These are phyloP conservation scores for Dichomitus squalens DNA, from an alignment of 1,284 basidiomycete species.

Conservation along the genomic window DNA sequence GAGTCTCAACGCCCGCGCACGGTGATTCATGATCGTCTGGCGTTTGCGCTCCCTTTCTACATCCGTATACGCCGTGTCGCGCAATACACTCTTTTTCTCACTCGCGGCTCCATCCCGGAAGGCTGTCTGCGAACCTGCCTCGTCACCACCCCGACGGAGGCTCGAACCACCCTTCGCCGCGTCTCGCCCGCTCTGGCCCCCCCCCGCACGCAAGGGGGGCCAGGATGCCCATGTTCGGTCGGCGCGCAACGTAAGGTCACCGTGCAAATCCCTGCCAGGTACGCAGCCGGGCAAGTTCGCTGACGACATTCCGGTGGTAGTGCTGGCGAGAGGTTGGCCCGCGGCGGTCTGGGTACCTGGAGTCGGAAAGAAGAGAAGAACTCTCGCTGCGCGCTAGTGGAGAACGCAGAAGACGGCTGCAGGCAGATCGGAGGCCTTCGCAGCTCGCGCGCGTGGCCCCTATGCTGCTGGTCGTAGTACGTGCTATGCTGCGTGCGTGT, in stretches of 20 bases:
- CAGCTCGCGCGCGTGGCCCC: too few species aligned
- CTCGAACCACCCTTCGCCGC: neutral
- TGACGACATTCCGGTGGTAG: conserved; percentile 7
- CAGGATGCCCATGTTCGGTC: neutral
- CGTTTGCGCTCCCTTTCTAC: neutral
- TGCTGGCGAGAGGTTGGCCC: neutral
- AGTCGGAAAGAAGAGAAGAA: neutral
- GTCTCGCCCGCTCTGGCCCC: conserved; percentile 16
- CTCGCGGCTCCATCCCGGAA: neutral
- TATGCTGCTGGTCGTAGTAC: too few species aligned
- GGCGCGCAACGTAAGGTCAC: conserved; percentile 16
- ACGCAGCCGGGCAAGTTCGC: conserved; percentile 6
- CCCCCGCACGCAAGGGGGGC: neutral
- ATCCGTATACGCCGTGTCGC: conserved; percentile 15
- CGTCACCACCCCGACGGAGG: conserved; percentile 20
- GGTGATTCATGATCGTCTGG: neutral
- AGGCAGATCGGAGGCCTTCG: too few species aligned
- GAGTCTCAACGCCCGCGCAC: neutral
- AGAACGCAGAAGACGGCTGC: too few species aligned
- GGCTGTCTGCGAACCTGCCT: conserved; percentile 6
- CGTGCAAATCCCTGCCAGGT: conserved; percentile 17
- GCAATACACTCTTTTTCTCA: neutral
- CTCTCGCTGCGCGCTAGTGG: neutral
- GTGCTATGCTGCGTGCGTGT: too few species aligned
- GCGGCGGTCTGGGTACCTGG: neutral